Conservation (phyloP, 2,329 filamentous ascomycete genomes). For the Dendrostoma leiphaemia region DNA sequence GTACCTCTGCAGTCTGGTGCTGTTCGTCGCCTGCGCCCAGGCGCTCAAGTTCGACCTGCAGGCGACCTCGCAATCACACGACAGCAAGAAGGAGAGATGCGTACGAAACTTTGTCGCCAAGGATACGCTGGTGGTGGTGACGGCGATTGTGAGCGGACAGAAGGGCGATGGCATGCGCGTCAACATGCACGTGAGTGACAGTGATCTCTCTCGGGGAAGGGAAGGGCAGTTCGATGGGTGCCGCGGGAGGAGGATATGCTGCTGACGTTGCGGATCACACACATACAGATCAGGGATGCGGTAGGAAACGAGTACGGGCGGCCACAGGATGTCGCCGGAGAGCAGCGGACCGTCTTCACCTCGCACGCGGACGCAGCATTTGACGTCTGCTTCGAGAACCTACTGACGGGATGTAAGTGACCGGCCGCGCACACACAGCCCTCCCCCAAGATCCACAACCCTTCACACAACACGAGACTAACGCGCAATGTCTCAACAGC, state of each 20-base stretch:
- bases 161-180: slow-evolving; percentile 90
- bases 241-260: background rate
- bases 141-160: slow-evolving; percentile 78
- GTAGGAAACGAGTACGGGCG: slow-evolving; percentile 94
- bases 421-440: no score
- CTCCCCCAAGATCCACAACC: background rate
- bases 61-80: slow-evolving; percentile 58
- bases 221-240: background rate
- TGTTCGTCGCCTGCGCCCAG: slow-evolving; percentile 52
- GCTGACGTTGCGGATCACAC: background rate
- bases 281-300: slow-evolving; percentile 80
- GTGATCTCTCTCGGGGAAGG: background rate
- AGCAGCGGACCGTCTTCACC: slow-evolving; percentile 91
- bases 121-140: slow-evolving; percentile 94
- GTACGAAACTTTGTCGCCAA: slow-evolving; percentile 92
- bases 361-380: slow-evolving; percentile 89
- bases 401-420: slow-evolving; percentile 68
- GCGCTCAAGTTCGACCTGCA: slow-evolving; percentile 93
- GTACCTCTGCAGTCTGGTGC: slow-evolving; percentile 56
- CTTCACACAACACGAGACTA: no score
- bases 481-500: no score
- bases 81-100: slow-evolving; percentile 76
- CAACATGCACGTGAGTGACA: slow-evolving; percentile 85
- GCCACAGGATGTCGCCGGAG: slow-evolving; percentile 87
- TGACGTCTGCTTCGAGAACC: slow-evolving; percentile 94